Evolutionary conservation across 208 protist genomes (phyloP), one percentile per base, ranked within the genome.

Genomic region (Novymonas esmeraldas): DNA sequence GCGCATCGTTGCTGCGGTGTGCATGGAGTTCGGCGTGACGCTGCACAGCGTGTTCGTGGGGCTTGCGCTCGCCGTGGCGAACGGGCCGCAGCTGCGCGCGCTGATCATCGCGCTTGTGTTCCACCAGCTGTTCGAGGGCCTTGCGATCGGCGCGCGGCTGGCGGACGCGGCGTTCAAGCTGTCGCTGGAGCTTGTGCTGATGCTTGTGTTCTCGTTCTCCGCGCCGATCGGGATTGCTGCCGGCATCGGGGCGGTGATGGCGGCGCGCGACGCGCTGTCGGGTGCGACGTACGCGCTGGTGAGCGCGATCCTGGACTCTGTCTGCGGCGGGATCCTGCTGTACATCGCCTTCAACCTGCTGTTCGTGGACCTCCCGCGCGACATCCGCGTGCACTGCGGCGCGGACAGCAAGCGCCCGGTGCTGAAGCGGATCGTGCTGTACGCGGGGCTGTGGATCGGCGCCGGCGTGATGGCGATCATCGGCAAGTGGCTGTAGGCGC

Each of bases 1-100:
- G 62, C 68, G 69, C 33, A 36, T 72, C 18, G 55, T 85, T 0
- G 72, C 85, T 2, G 82, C 82, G 16, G 6, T 89, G 52, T 81
- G 81, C 56, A 83, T 92, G 82, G 82, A 87, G 67, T 84, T 92
- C 39, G 82, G 82, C 10, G 65, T 89, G 28, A 82, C 82, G 41
- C 64, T 89, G 46, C 86, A 92, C 80, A 87, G 80, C 58, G 65
- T 92, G 41, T 86, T 92, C 45, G 71, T 85, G 26, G 86, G 86
- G 0, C 49, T 92, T 9, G 62, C 80, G 0, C 20, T 92, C 20
- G 86, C 78, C 29, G 64, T 89, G 16, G 59, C 74, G 16, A 64
- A 36, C 14, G 81, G 84, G 18, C 18, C 48, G 6, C 66, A 79
- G 11, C 66, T 84, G 31, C 52, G 48, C 26, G 46, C 61, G 26